Evolutionary conservation across 73 alveolate species (phyloP).

Genomic region (Paramecium primaurelia): DNA sequence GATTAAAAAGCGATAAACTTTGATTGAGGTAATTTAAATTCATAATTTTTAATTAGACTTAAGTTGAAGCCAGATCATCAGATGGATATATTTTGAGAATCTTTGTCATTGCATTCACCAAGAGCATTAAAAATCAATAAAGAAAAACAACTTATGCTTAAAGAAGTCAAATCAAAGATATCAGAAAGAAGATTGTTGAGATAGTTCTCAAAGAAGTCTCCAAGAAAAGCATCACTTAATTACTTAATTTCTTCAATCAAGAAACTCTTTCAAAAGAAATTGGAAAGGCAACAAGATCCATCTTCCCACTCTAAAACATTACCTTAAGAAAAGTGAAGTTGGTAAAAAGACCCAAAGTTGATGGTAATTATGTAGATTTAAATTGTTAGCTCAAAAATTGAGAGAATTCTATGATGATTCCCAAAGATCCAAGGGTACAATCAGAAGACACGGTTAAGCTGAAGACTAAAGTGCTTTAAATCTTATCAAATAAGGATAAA

Average conservation of each 20-base stretch:
- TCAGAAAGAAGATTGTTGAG: conserved; percentile 93
- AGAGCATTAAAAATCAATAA: conserved; percentile 74
- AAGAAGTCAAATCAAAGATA: conserved; percentile 77
- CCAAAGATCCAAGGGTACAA: background rate
- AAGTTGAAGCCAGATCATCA: conserved; percentile 84
- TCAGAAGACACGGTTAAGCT: background rate
- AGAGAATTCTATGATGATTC: conserved; percentile 39
- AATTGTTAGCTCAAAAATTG: background rate
- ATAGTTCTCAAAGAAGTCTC: conserved; percentile 83
- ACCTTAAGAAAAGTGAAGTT: conserved; percentile 90
- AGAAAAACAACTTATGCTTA: conserved; percentile 93
- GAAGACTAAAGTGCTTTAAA: conserved; percentile 3
- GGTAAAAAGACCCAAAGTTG: conserved; percentile 93
- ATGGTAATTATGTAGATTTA: conserved; percentile 33
- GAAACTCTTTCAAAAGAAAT: conserved; percentile 79
- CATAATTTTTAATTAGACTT: conserved; percentile 50
- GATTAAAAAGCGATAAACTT: conserved; percentile 93
- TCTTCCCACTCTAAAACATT: conserved; percentile 94
- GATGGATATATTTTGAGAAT: conserved; percentile 90
- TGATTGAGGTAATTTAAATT: conserved; percentile 72
- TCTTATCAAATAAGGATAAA: background rate
- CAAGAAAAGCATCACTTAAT: conserved; percentile 73
- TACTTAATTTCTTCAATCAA: conserved; percentile 73
- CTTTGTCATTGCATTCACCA: conserved; percentile 92
- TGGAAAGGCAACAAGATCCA: conserved; percentile 78